Evolutionary conservation across 2,329 filamentous ascomycete species (phyloP).

Genomic region (Periconia digitata): DNA sequence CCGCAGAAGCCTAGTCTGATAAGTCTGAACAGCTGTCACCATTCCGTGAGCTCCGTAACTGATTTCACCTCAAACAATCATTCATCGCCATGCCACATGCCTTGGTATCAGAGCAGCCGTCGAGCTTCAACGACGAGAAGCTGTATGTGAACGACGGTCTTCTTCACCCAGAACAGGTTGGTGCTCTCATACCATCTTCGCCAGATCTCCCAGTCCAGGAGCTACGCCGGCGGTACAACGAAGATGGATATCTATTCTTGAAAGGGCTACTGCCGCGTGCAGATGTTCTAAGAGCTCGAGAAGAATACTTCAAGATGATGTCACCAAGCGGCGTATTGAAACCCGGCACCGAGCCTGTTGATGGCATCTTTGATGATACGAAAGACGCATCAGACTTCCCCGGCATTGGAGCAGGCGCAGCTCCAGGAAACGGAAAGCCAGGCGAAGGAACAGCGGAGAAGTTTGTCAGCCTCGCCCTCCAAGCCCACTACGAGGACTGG

Average conservation of each 20-base stretch:
- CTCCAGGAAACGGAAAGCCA: conserved; percentile 49
- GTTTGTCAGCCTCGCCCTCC: conserved; percentile 55
- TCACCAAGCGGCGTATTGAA: conserved; percentile 59
- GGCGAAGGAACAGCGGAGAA: conserved; percentile 44
- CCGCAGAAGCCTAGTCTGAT: not conserved
- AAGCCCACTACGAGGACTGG: conserved; percentile 52
- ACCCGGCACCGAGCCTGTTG: conserved; percentile 52
- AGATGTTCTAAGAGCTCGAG: conserved; percentile 56
- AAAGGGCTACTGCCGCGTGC: conserved; percentile 57
- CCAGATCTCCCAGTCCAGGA: conserved; percentile 51
- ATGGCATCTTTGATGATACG: conserved; percentile 56
- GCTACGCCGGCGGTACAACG: conserved; percentile 49
- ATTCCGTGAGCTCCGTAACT: too few relatives aligned
- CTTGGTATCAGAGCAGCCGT: conserved; percentile 20
- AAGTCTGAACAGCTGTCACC: too few relatives aligned
- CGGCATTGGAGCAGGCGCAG: conserved; percentile 57
- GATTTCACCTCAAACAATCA: not conserved
- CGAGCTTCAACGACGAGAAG: conserved; percentile 29
- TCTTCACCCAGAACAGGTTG: conserved; percentile 49
- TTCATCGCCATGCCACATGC: conserved; percentile 40
- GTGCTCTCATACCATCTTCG: conserved; percentile 46
- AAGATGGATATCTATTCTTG: conserved; percentile 59
- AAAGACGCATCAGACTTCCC: conserved; percentile 51
- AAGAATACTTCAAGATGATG: conserved; percentile 57
- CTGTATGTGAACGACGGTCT: conserved; percentile 52